phyloP scores from a whole-genome alignment of 1,139 yeast genomes.

The Debaryomyces subglobosus region DNA sequence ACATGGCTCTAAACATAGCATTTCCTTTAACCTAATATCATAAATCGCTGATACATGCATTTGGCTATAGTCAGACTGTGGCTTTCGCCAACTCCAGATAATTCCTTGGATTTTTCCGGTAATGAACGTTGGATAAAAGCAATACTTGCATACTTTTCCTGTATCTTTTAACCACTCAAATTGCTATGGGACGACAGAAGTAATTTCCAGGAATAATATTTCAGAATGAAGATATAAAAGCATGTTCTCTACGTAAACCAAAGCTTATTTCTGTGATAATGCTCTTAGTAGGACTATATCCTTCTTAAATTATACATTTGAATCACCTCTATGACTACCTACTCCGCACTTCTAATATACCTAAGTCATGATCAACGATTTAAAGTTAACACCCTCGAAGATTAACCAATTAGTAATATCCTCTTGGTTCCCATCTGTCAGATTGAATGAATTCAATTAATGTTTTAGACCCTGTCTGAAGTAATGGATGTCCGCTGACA shows the following conservation, averaged over 20 bases:
- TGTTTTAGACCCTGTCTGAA: constrained; percentile 87
- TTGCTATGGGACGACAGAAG: background rate
- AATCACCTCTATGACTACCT: background rate
- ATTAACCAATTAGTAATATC: constrained; percentile 13
- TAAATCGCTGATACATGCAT: background rate
- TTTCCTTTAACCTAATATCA: background rate
- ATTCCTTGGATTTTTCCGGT: background rate
- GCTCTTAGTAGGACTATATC: background rate
- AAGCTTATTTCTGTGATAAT: background rate
- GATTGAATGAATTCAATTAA: constrained; percentile 87
- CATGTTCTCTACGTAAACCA: background rate
- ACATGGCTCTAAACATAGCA: background rate
- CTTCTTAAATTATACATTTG: background rate
- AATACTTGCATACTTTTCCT: background rate
- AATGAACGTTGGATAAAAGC: background rate
- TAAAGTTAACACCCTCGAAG: background rate
- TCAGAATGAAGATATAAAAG: background rate
- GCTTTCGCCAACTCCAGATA: background rate
- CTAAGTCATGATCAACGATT: background rate
- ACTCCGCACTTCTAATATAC: background rate
- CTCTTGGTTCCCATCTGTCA: constrained; percentile 69
- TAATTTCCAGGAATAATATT: background rate
- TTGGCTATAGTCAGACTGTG: background rate
- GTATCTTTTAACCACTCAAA: background rate
- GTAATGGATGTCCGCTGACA: constrained; percentile 91